A percentile compares a stretch with the other conserved stretches of the same genome.
phyloP scores from a whole-genome alignment of 1,139 yeast species.

The Yamadazyma atlantica region DNA sequence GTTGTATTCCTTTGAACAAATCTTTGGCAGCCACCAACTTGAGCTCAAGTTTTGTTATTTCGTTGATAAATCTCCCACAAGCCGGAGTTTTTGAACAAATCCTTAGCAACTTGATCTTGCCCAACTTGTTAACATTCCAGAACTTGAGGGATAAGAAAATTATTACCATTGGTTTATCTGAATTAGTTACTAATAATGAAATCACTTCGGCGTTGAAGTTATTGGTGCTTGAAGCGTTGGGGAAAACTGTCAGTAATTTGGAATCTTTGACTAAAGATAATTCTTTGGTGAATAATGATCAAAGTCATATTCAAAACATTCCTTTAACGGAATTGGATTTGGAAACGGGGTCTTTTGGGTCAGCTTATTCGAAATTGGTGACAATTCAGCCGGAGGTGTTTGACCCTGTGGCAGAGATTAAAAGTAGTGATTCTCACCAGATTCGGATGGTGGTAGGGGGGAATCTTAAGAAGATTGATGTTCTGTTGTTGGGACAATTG shows the following conservation, averaged over 20 bases:
- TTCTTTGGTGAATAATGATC: slow-evolving; percentile 5
- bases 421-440: slow-evolving; percentile 33
- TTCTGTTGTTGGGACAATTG: slow-evolving; percentile 32
- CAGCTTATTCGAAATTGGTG: slow-evolving; percentile 72
- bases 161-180: slow-evolving; percentile 70
- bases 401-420: slow-evolving; percentile 63
- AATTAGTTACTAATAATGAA: slow-evolving; percentile 35
- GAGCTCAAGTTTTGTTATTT: slow-evolving; percentile 52
- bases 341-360: slow-evolving; percentile 76
- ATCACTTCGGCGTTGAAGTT: slow-evolving; percentile 40
- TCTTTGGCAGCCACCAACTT: slow-evolving; percentile 17
- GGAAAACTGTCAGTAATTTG: slow-evolving; percentile 44
- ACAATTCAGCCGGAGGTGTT: slow-evolving; percentile 59
- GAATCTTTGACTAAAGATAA: slow-evolving; percentile 30
- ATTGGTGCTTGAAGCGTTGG: slow-evolving; percentile 52
- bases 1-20: slow-evolving; percentile 35
- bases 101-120: slow-evolving; percentile 61
- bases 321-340: slow-evolving; percentile 54
- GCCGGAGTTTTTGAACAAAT: slow-evolving; percentile 65
- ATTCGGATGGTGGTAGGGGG: slow-evolving; percentile 30
- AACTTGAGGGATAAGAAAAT: slow-evolving; percentile 75
- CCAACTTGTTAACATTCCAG: slow-evolving; percentile 63
- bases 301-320: slow-evolving; percentile 6
- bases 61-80: slow-evolving; percentile 64
- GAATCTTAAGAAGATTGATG: slow-evolving; percentile 32